Percentiles rank a stretch among this genome's conserved stretches.
phyloP scores from a whole-genome alignment of 1,284 basidiomycete species.

The Phylloporus gajari region DNA sequence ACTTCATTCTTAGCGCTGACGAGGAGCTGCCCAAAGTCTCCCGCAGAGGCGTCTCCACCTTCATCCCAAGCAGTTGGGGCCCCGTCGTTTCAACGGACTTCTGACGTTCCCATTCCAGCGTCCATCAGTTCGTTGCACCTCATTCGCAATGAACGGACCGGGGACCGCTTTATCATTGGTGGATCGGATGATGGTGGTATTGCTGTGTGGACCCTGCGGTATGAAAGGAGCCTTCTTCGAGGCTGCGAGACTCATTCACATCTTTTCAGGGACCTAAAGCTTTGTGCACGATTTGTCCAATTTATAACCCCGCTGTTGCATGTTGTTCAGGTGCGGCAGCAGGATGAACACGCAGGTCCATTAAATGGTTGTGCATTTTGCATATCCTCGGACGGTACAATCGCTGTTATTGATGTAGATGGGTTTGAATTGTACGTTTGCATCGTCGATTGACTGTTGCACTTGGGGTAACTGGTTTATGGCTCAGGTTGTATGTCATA shows the following conservation, averaged over 20 bases:
- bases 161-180: conserved; percentile 70
- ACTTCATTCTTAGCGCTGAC: conserved; percentile 53
- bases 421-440: conserved; percentile 77
- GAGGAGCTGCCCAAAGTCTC: not conserved
- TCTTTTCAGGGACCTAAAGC: conserved; percentile 62
- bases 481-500: conserved; percentile 74
- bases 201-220: conserved; percentile 75
- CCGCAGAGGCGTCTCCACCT: conserved; percentile 7
- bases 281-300: conserved; percentile 74
- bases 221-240: conserved; percentile 14
- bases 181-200: conserved; percentile 81
- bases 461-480: conserved; percentile 2
- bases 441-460: conserved; percentile 9
- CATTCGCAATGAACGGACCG: conserved; percentile 64
- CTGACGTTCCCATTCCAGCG: conserved; percentile 59
- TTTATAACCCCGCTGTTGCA: conserved; percentile 72
- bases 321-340: conserved; percentile 65
- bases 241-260: conserved; percentile 30
- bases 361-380: conserved; percentile 80
- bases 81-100: conserved; percentile 46
- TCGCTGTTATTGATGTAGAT: conserved; percentile 82
- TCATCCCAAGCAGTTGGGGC: conserved; percentile 3
- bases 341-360: conserved; percentile 66
- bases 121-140: conserved; percentile 62
- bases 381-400: conserved; percentile 82